Base-by-base conservation (phyloP, 2,329 filamentous ascomycete genomes). In the Aphanoascus verrucosus region DNA sequence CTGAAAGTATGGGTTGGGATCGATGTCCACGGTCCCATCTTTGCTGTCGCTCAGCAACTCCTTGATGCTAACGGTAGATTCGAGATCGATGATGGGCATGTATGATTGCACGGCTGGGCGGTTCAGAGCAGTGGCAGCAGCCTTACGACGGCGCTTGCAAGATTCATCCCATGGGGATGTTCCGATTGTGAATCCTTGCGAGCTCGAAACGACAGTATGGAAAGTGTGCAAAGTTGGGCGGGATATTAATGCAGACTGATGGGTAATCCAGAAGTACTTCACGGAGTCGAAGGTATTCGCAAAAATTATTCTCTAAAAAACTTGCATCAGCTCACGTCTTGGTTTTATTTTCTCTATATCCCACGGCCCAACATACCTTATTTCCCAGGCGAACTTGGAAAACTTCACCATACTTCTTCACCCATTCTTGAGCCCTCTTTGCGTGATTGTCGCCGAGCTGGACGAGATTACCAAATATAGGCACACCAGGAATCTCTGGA, bases 121-220 rank as follows among this genome's bases (percentile, higher is more conserved):
- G 65, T 90, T 90, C 19, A 91, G 75, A 0, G 87, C 86, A 0
- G 86, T 88, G 3, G 84, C 86, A 1, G 86, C 86, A 0, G 85
- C 86, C 71, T 88, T 90, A 57, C 87, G 80, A 8, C 86, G 78
- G 20, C 77, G 74, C 67, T 90, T 91, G 70, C 85, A 88, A 1
- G 82, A 87, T 49, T 88, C 86, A 57, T 90, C 85, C 84, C 86
- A 93, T 0, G 87, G 86, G 0, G 85, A 89, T 0, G 86, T 88
- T 1, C 87, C 87, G 56, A 93, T 88, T 0, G 86, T 91, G 67
- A 88, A 86, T 5, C 86, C 86, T 60, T 88, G 84, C 0, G 84
- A 86, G 34, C 77, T 81, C 1, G 85, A 88, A 2, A 89, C 83
- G 3, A 90, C 83, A 4, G 78, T 85, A 68, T 90, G 86, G 67